Base-by-base conservation (phyloP, 164 flowering plant species). In the Macadamia integrifolia region DNA sequence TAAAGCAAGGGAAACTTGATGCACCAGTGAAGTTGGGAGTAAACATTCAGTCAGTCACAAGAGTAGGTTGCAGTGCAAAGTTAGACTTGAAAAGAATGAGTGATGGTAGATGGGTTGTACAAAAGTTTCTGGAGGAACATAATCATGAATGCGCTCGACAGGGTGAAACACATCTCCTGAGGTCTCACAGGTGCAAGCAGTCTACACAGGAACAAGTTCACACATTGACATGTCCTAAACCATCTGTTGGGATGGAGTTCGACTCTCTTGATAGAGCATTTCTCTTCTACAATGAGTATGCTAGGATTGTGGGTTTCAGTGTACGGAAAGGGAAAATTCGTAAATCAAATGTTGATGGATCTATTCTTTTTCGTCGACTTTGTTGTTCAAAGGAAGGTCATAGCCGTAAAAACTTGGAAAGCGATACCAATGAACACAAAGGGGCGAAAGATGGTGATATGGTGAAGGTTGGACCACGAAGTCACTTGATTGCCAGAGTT, bases 171-270 rank as follows among this genome's bases (percentile, higher is more conserved):
- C 59, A 57, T n/a, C 23, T 57, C 1, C 18, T 57, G 59, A 57
- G 59, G 59, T 57, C 59, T 57, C 59, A 57, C 30, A 57, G 10
- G 23, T 23, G 59, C 30, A 57, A 57, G 30, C 59, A 18, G 7
- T 57, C 59, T 23, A 57, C 59, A 6, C 59, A 18, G 59, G 59
- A 14, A 23, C 59, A 10, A 18, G 18, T 18, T 57, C 30, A 14
- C 23, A 57, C 59, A 57, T 7, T 18, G 59, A 2, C 30, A 57
- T 57, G 29, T 23, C 23, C 59, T 23, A 57, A 57, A 57, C 59
- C 59, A 57, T 57, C 9, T 57, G 30, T 57, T 6, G 59, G 59
- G 59, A 57, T 57, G 59, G 59, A 57, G 59, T 57, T 57, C 18
- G 59, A 57, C 30, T 53, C 57, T 53, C 57, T 53, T 53, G 57